These are phyloP conservation scores for Apiotrichum gamsii DNA, from an alignment of 1,284 basidiomycete species.

Conservation along the genomic window DNA sequence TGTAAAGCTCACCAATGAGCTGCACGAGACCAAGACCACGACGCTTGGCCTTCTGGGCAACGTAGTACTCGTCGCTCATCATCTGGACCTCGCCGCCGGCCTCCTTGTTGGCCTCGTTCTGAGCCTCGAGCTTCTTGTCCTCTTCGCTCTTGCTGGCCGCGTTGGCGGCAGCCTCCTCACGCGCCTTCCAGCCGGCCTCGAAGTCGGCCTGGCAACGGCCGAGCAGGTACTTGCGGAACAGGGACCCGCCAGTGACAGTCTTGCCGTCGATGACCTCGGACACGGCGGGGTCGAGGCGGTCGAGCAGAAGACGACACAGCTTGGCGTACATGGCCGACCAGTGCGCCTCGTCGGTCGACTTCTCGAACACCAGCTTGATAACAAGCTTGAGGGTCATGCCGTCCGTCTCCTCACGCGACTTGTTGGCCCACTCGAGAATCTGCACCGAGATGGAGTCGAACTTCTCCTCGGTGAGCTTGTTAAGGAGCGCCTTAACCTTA, in stretches of 20 bases:
- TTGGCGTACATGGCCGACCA: constrained; percentile 98
- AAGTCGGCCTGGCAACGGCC: constrained; percentile 94
- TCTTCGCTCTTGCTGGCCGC: constrained; percentile 54
- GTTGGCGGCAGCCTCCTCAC: constrained; percentile 52
- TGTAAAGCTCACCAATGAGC: constrained; percentile 97
- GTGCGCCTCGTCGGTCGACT: constrained; percentile 89
- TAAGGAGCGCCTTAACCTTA: constrained; percentile 87
- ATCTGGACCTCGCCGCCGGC: constrained; percentile 52
- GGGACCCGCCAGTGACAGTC: constrained; percentile 75
- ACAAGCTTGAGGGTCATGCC: constrained; percentile 91
- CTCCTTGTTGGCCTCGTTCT: constrained; percentile 47
- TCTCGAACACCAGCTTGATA: constrained; percentile 93
- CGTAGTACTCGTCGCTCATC: constrained; percentile 95
- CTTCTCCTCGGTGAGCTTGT: constrained; percentile 95
- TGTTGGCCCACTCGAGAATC: constrained; percentile 91
- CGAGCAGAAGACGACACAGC: constrained; percentile 89
- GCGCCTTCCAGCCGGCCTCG: constrained; percentile 67
- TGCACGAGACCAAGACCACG: constrained; percentile 93
- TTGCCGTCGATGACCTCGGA: constrained; percentile 83
- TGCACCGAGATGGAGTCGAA: constrained; percentile 92
- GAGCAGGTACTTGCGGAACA: constrained; percentile 82
- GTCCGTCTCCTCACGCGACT: constrained; percentile 83
- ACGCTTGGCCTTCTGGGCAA: constrained; percentile 92
- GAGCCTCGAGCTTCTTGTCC: constrained; percentile 53
- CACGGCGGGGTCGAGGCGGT: constrained; percentile 75